Evolutionary conservation across 2,329 filamentous ascomycete genomes (phyloP), one percentile per base, ranked within the genome.

Genomic region (Sphaerulina vaccinii): DNA sequence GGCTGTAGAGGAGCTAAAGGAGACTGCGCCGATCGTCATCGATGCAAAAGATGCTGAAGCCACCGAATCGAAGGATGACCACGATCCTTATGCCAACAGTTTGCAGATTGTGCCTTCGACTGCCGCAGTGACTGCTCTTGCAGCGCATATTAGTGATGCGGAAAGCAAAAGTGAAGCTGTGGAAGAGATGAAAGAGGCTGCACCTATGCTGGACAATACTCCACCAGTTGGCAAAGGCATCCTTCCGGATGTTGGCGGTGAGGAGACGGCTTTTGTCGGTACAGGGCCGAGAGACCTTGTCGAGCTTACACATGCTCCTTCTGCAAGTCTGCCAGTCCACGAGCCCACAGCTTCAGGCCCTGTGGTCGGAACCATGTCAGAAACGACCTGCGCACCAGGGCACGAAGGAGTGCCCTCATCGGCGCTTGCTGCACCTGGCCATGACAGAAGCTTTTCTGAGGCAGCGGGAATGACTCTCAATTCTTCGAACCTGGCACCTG

Each of bases 101-200:
- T n/a, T n/a, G n/a, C n/a, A n/a, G n/a, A n/a, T 37, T 16, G 19
- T 21, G 8, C 11, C 42, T 7, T 3, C 13, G 5, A 29, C 45
- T n/a, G 22, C 37, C 21, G 27, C 36, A n/a, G 37, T 49, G 19
- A 24, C 45, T 27, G 45, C 45, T 35, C 21, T 49, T 7, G 45
- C 45, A 21, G 45, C 37, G 33, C 45, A 49, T 2, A 40, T 49
- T 18, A 49, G 45, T 18, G 45, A 49, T 33, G 36, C 18, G 19
- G 45, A 49, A 18, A 40, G 35, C 11, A 49, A 27, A 13, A 49
- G 37, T 18, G 45, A 49, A 21, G 45, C 36, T 35, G 23, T 49
- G 18, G 23, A 33, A 15, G 45, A 49, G 33, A 11, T 49, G 9
- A 15, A 41, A 11, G 45, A 49, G 11, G 45, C 45, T 15, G 36